Evolutionary conservation across 768 basidiomycete species (phyloP).

Genomic region (Hygrocybe coccinea): DNA sequence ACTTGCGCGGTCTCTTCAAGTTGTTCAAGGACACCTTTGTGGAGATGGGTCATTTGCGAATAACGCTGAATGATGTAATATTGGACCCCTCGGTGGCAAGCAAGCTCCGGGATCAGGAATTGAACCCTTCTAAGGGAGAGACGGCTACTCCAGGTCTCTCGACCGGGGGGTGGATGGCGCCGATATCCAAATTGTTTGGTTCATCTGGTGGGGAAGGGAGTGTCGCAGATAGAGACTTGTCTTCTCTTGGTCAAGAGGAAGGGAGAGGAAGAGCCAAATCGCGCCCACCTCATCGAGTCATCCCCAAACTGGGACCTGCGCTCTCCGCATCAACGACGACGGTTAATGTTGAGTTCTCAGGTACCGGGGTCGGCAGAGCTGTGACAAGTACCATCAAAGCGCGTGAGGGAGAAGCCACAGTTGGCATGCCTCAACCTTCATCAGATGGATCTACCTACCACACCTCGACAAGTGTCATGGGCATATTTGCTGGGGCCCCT

Average conservation of each 20-base stretch:
- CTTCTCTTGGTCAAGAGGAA: slow-evolving; percentile 20
- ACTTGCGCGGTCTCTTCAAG: slow-evolving; percentile 77
- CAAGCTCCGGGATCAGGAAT: slow-evolving; percentile 64
- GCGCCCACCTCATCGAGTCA: slow-evolving; percentile 41
- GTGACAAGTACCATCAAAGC: slow-evolving; percentile 36
- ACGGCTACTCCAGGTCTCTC: slow-evolving; percentile 32
- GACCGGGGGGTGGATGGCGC: slow-evolving; percentile 71
- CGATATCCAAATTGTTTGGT: slow-evolving; percentile 76
- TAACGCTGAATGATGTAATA: slow-evolving; percentile 81
- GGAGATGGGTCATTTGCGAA: slow-evolving; percentile 78
- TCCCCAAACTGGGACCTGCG: slow-evolving; percentile 79
- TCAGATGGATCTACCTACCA: background rate
- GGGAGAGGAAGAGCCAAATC: slow-evolving; percentile 11
- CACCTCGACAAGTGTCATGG: slow-evolving; percentile 49
- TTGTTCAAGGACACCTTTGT: slow-evolving; percentile 79
- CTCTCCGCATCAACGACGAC: slow-evolving; percentile 85
- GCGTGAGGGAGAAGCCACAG: slow-evolving; percentile 1
- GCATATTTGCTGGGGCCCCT: slow-evolving; percentile 91
- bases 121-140: slow-evolving; percentile 54
- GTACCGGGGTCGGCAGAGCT: slow-evolving; percentile 45
- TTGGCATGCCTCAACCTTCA: background rate
- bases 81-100: slow-evolving; percentile 77
- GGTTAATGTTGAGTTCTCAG: slow-evolving; percentile 94
- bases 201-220: slow-evolving; percentile 23
- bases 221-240: slow-evolving; percentile 14